Base-by-base conservation (phyloP, 2,329 filamentous ascomycete genomes). In the Talaromyces sp. region DNA sequence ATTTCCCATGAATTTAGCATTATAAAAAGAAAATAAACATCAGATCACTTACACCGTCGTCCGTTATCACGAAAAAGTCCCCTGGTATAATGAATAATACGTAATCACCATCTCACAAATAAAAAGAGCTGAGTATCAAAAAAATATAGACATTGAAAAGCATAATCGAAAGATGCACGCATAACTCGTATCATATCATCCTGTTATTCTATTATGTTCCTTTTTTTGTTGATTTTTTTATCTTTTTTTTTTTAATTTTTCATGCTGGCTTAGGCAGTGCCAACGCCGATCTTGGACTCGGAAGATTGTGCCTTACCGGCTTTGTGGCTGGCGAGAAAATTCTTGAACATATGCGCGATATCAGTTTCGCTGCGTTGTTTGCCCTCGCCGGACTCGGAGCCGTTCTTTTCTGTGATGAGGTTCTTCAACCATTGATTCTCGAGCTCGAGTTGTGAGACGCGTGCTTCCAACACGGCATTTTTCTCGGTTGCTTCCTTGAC, bases 401-500 rank as follows among this genome's bases (percentile, higher is more conserved):
- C 89, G 70, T 92, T 91, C 84, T 93, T 94, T 77, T 93, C 91
- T 60, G 91, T 90, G 56, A 94, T 86, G 43, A 93, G 82, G 76
- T 90, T 89, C 83, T 91, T 91, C 69, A 93, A 79, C 90, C 90
- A 92, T 75, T 90, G 89, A 79, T 93, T 93, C 80, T 93, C 90
- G 71, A 89, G 90, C 80, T 92, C 89, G n/a, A 94, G 85, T 73
- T 92, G 89, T 65, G 86, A 85, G 63, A 95, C 89, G 66, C 88
- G 87, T 72, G 84, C 84, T 79, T 96, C 91, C 6, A 96, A 84
- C 19, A 83, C 82, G 19, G 86, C 83, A 61, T 93, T 90, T 80
- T 93, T 93, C 54, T 95, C 91, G 31, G 87, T 87, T 80, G 94
- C 91, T 70, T 96, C 92, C 78, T 93, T 92, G 72, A 92, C 89